Conservation (phyloP, 306 rosid species). For the Vachellia collinsii region DNA sequence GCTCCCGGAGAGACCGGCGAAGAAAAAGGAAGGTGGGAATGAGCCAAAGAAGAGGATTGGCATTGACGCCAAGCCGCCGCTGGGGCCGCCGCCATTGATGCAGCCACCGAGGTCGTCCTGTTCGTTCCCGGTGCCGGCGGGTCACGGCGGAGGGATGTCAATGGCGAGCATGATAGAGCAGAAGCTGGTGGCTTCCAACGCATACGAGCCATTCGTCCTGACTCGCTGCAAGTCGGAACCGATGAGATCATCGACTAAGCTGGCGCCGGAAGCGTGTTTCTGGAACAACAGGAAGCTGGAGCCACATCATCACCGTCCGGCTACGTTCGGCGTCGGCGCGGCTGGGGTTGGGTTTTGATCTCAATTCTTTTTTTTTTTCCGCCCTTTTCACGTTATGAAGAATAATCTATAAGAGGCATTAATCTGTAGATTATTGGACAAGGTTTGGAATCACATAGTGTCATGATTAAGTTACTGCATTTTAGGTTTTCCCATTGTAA, state of each 20-base stretch:
- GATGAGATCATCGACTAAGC: constrained; percentile 69
- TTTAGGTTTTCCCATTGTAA: constrained; percentile 24
- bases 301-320: constrained; percentile 68
- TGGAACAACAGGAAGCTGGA: constrained; percentile 87
- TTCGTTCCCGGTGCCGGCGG: constrained; percentile 58
- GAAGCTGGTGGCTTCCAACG: constrained; percentile 69
- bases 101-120: constrained; percentile 89
- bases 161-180: constrained; percentile 79
- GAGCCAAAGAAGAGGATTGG: constrained; percentile 47
- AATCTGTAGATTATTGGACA: constrained; percentile 21
- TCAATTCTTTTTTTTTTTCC: constrained; percentile 12
- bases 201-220: constrained; percentile 86
- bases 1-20: constrained; percentile 62
- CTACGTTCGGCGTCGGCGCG: constrained; percentile 78
- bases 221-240: constrained; percentile 99
- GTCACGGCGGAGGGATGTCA: constrained; percentile 45
- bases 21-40: constrained; percentile 35
- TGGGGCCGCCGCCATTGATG: constrained; percentile 20
- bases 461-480: constrained; percentile 21
- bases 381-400: not conserved
- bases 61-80: constrained; percentile 32
- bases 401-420: constrained; percentile 36
- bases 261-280: constrained; percentile 73
- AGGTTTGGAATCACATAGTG: constrained; percentile 7
- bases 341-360: constrained; percentile 78